These are phyloP conservation scores for Fonsecaea monophora DNA, from an alignment of 2,329 filamentous ascomycete genomes.

Conservation along the genomic window DNA sequence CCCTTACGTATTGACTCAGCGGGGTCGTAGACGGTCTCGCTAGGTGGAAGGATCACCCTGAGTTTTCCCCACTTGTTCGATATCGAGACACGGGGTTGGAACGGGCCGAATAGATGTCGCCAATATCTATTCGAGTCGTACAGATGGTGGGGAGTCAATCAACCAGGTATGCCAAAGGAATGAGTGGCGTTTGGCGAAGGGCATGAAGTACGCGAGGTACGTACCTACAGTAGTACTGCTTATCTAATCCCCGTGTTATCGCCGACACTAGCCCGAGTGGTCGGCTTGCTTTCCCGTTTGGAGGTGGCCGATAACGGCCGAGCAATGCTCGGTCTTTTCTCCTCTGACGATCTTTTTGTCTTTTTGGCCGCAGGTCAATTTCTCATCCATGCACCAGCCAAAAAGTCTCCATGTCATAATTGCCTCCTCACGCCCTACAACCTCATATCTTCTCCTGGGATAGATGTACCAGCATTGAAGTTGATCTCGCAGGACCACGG, in stretches of 20 bases:
- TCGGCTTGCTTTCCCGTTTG: conserved; percentile 15
- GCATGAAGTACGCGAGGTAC: background rate
- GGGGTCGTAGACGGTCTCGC: background rate
- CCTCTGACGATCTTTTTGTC: conserved; percentile 5
- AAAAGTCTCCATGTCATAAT: conserved; percentile 32
- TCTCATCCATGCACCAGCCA: conserved; percentile 17
- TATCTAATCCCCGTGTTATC: conserved; percentile 26
- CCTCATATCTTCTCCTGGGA: conserved; percentile 7
- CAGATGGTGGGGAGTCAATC: background rate
- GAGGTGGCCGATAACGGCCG: conserved; percentile 22
- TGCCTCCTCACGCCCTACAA: conserved; percentile 17
- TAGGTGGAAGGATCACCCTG: background rate
- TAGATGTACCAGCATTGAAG: background rate
- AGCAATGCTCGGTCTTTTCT: conserved; percentile 10
- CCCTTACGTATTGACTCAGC: background rate
- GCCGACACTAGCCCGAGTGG: conserved; percentile 5
- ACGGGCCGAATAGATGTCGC: background rate
- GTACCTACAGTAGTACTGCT: background rate
- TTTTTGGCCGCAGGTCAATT: conserved; percentile 19
- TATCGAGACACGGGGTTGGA: background rate
- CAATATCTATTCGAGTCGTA: background rate
- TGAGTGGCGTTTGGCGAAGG: background rate
- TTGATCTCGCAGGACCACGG: background rate
- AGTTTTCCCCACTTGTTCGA: background rate
- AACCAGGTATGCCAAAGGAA: background rate